A percentile compares a stretch with the other conserved stretches of the same genome.
These are phyloP conservation scores for Caryocar brasiliense DNA, from an alignment of 441 rosid genomes.

Conservation along the genomic window DNA sequence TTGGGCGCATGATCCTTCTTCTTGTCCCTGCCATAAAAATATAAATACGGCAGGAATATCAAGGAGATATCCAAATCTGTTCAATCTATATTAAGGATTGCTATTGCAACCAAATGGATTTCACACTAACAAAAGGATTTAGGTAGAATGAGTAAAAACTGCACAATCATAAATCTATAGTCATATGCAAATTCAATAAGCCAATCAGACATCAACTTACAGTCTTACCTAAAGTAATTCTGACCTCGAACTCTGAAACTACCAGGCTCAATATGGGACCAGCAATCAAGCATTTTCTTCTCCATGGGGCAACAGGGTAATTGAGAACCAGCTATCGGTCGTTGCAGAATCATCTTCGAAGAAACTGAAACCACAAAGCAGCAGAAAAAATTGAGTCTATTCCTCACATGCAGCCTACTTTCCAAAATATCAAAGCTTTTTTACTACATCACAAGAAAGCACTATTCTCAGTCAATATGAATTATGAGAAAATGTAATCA, in stretches of 20 bases:
- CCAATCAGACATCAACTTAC: neutral
- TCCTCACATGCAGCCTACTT: too few species aligned
- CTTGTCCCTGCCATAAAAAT: constrained; percentile 71
- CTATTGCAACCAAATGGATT: neutral
- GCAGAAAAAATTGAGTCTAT: constrained; percentile 2
- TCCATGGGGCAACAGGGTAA: constrained; percentile 78
- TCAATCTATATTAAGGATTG: neutral
- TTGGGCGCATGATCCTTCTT: constrained; percentile 66
- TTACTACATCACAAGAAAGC: too few species aligned
- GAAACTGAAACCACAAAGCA: constrained; percentile 47
- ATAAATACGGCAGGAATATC: too few species aligned
- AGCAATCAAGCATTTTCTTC: constrained; percentile 77
- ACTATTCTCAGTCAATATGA: too few species aligned
- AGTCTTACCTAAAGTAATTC: constrained; percentile 56
- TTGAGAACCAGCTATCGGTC: constrained; percentile 81
- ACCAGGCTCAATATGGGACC: constrained; percentile 70
- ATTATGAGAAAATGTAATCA: too few species aligned
- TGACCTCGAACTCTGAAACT: constrained; percentile 65
- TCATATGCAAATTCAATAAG: neutral
- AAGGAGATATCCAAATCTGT: too few species aligned
- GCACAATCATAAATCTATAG: too few species aligned
- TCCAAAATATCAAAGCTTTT: too few species aligned
- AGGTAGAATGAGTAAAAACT: too few species aligned
- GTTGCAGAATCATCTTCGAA: constrained; percentile 55
- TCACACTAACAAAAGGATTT: too few species aligned